Base-by-base conservation (phyloP, 495 filamentous ascomycete species). In the Hypoxylon perforatum region DNA sequence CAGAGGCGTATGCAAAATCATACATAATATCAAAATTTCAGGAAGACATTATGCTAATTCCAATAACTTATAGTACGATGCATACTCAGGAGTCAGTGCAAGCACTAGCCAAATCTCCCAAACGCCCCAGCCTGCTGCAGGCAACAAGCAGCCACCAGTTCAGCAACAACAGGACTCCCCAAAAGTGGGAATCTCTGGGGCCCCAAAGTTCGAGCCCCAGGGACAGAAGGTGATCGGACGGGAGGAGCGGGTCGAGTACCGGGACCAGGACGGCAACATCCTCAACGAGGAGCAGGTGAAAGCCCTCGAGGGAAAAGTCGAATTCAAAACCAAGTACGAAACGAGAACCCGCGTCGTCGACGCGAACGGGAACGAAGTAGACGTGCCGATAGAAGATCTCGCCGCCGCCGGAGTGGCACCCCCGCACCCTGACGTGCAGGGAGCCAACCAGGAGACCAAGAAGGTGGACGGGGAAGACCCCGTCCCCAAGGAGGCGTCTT, bases 261-360 rank as follows among this genome's bases (percentile, higher is more conserved):
- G 95, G 42, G 95, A 99, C 73, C 92, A 98, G 73, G 81, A 96
- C 64, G 95, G 95, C 50, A 97, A 97, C 69, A 70, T 98, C 39
- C 83, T 99, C 18, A 82, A 94, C 67, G 88, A 91, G 61, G 88
- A 90, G 69, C 86, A 97, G 63, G 94, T 99, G 44, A 86, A 90
- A 67, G 89, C 87, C 1, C 86, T 99, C 22, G 84, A 90, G 70
- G 95, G 94, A 69, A 94, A 97, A 78, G 93, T 98, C 22, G 90
- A 91, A 61, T 97, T 98, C 78, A 88, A 94, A 76, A 99, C 95
- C 7, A 88, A 89, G 54, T 97, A 97, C 72, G 94, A 97, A 80
- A 96, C 94, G 9, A 85, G 90, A 56, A 96, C 93, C 15, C 87
- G 91, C 44, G 76, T 99, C 52, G 83, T 99, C 42, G 92, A 98